phyloP scores from a whole-genome alignment of 1,284 basidiomycete species.

The Leccinum griseonigrum region DNA sequence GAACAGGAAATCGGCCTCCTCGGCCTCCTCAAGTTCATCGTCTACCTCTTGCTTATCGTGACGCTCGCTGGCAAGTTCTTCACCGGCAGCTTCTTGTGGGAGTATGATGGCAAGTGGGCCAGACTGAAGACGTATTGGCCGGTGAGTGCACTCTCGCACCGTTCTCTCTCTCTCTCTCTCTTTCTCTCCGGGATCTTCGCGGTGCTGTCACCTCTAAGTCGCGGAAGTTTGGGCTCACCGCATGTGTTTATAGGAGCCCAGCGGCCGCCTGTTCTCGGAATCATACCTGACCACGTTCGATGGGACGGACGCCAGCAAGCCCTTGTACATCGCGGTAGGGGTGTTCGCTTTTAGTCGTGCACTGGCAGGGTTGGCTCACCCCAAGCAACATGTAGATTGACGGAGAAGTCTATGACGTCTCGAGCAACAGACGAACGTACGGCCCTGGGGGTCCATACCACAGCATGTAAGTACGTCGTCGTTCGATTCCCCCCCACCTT shows the following conservation, averaged over 20 bases:
- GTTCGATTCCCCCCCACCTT: neutral
- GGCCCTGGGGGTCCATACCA: conserved; percentile 87
- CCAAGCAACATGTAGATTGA: conserved; percentile 59
- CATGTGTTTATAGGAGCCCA: conserved; percentile 39
- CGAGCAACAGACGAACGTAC: conserved; percentile 74
- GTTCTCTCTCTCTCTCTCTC: conserved; percentile 1
- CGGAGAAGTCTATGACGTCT: conserved; percentile 92
- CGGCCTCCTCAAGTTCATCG: conserved; percentile 66
- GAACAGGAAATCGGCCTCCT: conserved; percentile 61
- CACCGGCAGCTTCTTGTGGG: conserved; percentile 79
- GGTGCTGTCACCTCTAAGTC: neutral
- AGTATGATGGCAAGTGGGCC: conserved; percentile 62
- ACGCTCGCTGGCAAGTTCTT: conserved; percentile 74
- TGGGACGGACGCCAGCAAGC: conserved; percentile 65
- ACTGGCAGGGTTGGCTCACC: conserved; percentile 3
- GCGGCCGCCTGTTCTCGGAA: conserved; percentile 75
- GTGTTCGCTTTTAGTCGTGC: conserved; percentile 23
- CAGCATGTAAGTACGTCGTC: conserved; percentile 59
- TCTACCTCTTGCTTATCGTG: conserved; percentile 52
- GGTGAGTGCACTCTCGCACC: conserved; percentile 37
- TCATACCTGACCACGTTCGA: conserved; percentile 69
- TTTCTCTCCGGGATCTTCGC: conserved; percentile 3
- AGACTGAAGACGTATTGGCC: conserved; percentile 60
- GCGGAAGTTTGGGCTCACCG: neutral
- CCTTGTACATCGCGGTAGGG: conserved; percentile 80